Conservation (phyloP, 805 yeast species). For the Naumovozyma dairenensis region DNA sequence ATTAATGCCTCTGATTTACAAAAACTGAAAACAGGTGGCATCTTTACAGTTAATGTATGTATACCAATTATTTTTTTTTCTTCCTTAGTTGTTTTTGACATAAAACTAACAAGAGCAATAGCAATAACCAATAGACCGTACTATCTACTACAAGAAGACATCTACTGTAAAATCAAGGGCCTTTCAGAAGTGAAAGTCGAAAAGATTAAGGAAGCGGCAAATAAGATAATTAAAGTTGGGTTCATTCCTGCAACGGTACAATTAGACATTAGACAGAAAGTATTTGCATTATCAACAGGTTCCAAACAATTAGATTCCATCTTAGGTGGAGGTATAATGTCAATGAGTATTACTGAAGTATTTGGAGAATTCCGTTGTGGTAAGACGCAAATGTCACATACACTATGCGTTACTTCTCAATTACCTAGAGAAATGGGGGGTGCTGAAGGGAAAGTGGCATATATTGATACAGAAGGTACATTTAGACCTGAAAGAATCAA, state of each 20-base stretch:
- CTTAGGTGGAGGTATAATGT: conserved; percentile 67
- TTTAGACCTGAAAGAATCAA: conserved; percentile 61
- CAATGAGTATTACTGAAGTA: conserved; percentile 70
- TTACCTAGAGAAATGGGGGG: conserved; percentile 64
- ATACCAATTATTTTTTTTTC: conserved; percentile 5
- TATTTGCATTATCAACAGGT: conserved; percentile 61
- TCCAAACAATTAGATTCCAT: conserved; percentile 58
- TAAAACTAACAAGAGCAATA: too few relatives aligned
- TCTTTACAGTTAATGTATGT: conserved; percentile 55
- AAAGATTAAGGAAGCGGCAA: conserved; percentile 63
- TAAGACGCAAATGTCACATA: conserved; percentile 73
- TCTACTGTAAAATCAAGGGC: conserved; percentile 56
- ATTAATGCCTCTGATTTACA: conserved; percentile 63
- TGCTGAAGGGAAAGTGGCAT: conserved; percentile 72
- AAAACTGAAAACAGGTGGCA: conserved; percentile 57
- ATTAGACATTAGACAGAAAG: conserved; percentile 52
- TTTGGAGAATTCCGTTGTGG: conserved; percentile 79
- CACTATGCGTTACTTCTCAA: conserved; percentile 68
- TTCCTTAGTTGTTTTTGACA: too few relatives aligned
- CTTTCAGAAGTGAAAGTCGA: conserved; percentile 71
- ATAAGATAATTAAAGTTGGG: conserved; percentile 53
- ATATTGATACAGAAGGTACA: conserved; percentile 75
- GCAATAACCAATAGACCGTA: conserved; percentile 31
- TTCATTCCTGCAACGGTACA: conserved; percentile 68
- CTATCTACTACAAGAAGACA: conserved; percentile 56